phyloP scores from a whole-genome alignment of 176 grass and related monocot genomes.

The Oryza australiensis region DNA sequence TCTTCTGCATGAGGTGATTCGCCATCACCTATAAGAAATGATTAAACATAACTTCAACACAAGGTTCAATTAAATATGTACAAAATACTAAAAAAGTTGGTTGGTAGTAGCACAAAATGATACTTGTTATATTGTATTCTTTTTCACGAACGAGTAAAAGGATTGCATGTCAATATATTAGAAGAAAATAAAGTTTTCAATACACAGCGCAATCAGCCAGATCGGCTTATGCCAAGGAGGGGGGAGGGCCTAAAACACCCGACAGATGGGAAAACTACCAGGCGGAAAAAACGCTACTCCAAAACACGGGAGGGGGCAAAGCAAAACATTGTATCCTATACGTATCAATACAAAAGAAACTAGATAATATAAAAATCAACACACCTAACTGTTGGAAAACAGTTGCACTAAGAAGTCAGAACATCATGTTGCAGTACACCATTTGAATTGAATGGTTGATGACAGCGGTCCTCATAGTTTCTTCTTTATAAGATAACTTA shows the following conservation, averaged over 20 bases:
- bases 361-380: neutral
- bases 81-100: neutral
- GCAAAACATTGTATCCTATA: neutral
- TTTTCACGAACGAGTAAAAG: too few relatives aligned
- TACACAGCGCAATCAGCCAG: too few relatives aligned
- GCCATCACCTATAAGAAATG: constrained; percentile 17
- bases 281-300: too few relatives aligned
- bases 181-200: too few relatives aligned
- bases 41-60: constrained; percentile 15
- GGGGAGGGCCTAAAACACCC: too few relatives aligned
- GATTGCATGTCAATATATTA: too few relatives aligned
- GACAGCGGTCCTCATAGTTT: neutral
- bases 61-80: neutral
- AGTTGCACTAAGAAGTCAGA: neutral
- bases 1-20: constrained; percentile 24
- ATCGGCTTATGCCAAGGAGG: too few relatives aligned
- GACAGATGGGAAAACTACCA: too few relatives aligned
- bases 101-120: neutral
- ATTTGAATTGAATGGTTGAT: neutral
- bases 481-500: neutral
- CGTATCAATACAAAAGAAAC: neutral
- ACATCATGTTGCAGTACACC: neutral
- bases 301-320: too few relatives aligned
- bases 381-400: neutral
- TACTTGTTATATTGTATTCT: neutral